These are phyloP conservation scores for Trichosporon ovoides DNA, from an alignment of 1,284 basidiomycete genomes.

Conservation along the genomic window DNA sequence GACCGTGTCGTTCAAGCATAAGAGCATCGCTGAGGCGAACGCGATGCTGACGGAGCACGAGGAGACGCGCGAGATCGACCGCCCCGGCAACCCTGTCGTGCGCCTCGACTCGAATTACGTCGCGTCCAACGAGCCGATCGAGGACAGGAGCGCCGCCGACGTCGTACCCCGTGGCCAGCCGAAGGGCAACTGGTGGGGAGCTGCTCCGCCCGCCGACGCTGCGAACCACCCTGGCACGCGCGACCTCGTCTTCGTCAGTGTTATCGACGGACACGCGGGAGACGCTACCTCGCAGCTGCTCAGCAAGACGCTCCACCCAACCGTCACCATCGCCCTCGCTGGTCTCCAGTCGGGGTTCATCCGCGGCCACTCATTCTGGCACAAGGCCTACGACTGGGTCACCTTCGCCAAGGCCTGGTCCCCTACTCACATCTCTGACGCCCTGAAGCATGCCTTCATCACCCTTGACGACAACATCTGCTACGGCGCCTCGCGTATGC, in stretches of 20 bases:
- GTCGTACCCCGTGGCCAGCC: slow-evolving; percentile 55
- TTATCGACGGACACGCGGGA: slow-evolving; percentile 91
- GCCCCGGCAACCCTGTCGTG: slow-evolving; percentile 45
- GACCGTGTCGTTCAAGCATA: slow-evolving; percentile 27
- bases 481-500: slow-evolving; percentile 50
- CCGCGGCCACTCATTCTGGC: slow-evolving; percentile 22
- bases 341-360: slow-evolving; percentile 50
- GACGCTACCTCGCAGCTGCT: slow-evolving; percentile 78
- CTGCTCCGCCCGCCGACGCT: not conserved
- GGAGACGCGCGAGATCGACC: slow-evolving; percentile 13
- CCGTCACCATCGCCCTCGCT: slow-evolving; percentile 71
- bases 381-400: slow-evolving; percentile 23
- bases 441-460: slow-evolving; percentile 39
- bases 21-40: slow-evolving; percentile 31
- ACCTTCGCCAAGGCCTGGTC: slow-evolving; percentile 30
- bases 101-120: slow-evolving; percentile 69
- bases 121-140: slow-evolving; percentile 80
- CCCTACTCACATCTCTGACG: slow-evolving; percentile 27
- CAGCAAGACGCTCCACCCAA: slow-evolving; percentile 77
- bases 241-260: slow-evolving; percentile 74
- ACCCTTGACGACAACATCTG: slow-evolving; percentile 55
- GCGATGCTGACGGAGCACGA: slow-evolving; percentile 34
- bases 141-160: slow-evolving; percentile 76
- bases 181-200: slow-evolving; percentile 2
- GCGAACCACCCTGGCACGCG: slow-evolving; percentile 43